Conservation (phyloP, 306 rosid genomes). For the Morella rubra region DNA sequence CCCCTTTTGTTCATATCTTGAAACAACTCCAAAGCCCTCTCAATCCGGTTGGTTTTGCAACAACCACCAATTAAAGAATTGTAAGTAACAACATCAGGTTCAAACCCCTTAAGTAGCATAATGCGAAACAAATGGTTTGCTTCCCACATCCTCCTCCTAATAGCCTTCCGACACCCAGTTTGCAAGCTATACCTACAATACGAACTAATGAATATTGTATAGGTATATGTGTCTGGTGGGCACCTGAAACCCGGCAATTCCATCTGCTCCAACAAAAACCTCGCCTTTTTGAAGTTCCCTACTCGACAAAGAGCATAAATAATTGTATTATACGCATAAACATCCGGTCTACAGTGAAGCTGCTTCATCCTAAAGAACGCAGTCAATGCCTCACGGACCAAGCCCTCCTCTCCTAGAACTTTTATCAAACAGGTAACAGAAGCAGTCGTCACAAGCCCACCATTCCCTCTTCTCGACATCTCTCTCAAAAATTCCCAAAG, state of each 20-base stretch:
- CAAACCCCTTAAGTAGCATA: conserved; percentile 74
- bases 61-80: conserved; percentile 86
- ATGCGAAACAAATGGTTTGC: conserved; percentile 75
- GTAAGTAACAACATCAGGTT: conserved; percentile 85
- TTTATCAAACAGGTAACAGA: conserved; percentile 84
- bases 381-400: conserved; percentile 61
- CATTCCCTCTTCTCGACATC: conserved; percentile 36
- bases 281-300: conserved; percentile 68
- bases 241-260: conserved; percentile 80
- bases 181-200: conserved; percentile 63
- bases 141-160: conserved; percentile 72
- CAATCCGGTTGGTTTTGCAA: conserved; percentile 68
- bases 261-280: conserved; percentile 77
- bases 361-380: conserved; percentile 74
- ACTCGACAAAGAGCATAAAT: conserved; percentile 67
- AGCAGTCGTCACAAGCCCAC: conserved; percentile 49
- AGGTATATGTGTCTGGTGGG: conserved; percentile 74
- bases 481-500: conserved; percentile 74
- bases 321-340: conserved; percentile 58
- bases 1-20: conserved; percentile 77
- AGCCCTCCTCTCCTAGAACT: conserved; percentile 79
- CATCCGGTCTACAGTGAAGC: conserved; percentile 68
- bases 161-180: conserved; percentile 81
- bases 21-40: conserved; percentile 71
- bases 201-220: conserved; percentile 65